Conservation (phyloP, 2,329 filamentous ascomycete genomes). For the Aspergillus sergii region DNA sequence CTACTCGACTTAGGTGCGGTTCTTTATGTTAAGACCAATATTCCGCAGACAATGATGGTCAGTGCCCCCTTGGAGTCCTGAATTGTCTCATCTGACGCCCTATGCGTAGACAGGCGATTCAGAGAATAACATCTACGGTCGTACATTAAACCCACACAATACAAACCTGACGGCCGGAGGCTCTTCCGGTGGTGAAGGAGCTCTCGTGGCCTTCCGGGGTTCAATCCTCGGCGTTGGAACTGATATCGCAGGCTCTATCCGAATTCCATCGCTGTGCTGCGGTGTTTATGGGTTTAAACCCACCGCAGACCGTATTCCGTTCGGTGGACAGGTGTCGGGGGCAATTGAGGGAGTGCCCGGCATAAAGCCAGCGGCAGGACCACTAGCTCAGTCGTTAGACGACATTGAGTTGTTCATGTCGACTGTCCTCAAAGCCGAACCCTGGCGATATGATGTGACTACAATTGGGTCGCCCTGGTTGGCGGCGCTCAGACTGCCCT, state of each 20-base stretch:
- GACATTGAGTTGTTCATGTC: conserved; percentile 39
- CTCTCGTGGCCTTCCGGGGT: conserved; percentile 39
- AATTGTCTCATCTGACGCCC: neutral
- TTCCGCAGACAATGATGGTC: conserved; percentile 38
- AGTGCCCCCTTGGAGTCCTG: neutral
- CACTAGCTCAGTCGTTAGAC: conserved; percentile 12
- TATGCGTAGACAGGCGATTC: conserved; percentile 27
- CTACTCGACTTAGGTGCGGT: conserved; percentile 31
- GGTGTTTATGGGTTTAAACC: conserved; percentile 42
- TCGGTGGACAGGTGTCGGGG: conserved; percentile 26
- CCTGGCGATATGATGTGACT: conserved; percentile 51
- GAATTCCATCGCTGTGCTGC: conserved; percentile 39
- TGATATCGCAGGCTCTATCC: conserved; percentile 41
- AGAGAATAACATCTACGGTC: conserved; percentile 33
- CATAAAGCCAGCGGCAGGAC: conserved; percentile 16
- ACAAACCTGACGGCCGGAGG: conserved; percentile 30
- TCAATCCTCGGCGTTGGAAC: conserved; percentile 40
- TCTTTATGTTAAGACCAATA: conserved; percentile 38
- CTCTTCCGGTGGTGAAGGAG: conserved; percentile 39
- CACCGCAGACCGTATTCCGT: conserved; percentile 33
- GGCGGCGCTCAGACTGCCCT: conserved; percentile 22
- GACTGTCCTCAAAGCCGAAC: conserved; percentile 41
- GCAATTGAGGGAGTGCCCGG: conserved; percentile 13
- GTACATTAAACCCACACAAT: conserved; percentile 33
- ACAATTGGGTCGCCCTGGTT: conserved; percentile 51